Conservation (phyloP, 2,329 filamentous ascomycete species). For the Trichoderma breve region DNA sequence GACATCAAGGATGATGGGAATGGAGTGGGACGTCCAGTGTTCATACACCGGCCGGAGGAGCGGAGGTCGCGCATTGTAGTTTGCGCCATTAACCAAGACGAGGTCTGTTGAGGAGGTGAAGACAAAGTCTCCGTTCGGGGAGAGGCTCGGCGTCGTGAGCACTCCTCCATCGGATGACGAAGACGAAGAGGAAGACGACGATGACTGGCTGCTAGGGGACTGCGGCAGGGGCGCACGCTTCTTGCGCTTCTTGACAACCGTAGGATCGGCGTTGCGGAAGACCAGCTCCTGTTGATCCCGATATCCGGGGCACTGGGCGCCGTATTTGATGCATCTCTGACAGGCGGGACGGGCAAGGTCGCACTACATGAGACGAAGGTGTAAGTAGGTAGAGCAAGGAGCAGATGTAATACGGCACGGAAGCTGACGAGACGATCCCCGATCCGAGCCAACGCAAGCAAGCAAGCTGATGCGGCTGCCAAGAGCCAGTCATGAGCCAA, state of each 20-base stretch:
- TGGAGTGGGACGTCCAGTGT: slow-evolving; percentile 40
- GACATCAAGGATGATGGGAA: slow-evolving; percentile 40
- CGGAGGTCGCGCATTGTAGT: slow-evolving; percentile 20
- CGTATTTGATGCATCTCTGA: slow-evolving; percentile 42
- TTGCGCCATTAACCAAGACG: background rate
- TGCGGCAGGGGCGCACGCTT: slow-evolving; percentile 27
- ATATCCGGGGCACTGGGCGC: slow-evolving; percentile 40
- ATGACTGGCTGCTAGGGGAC: background rate
- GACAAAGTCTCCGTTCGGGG: slow-evolving; percentile 8
- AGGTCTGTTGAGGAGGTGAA: slow-evolving; percentile 14
- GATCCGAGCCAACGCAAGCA: background rate
- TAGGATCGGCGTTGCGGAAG: slow-evolving; percentile 37
- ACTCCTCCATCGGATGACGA: slow-evolving; percentile 13
- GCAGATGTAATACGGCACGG: background rate
- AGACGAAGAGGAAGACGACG: slow-evolving; percentile 14
- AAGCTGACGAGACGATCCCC: background rate
- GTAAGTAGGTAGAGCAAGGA: background rate
- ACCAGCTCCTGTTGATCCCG: slow-evolving; percentile 40
- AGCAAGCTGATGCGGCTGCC: background rate
- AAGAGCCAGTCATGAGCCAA: background rate
- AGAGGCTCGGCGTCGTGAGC: slow-evolving; percentile 12
- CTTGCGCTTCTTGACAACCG: slow-evolving; percentile 32
- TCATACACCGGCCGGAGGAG: slow-evolving; percentile 30
- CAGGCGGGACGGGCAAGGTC: slow-evolving; percentile 41
- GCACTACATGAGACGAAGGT: slow-evolving; percentile 30